A percentile compares a stretch with the other conserved stretches of the same genome.
Evolutionary conservation across 2,329 filamentous ascomycete genomes (phyloP).

Genomic region (Ceratocystis alfenasii): DNA sequence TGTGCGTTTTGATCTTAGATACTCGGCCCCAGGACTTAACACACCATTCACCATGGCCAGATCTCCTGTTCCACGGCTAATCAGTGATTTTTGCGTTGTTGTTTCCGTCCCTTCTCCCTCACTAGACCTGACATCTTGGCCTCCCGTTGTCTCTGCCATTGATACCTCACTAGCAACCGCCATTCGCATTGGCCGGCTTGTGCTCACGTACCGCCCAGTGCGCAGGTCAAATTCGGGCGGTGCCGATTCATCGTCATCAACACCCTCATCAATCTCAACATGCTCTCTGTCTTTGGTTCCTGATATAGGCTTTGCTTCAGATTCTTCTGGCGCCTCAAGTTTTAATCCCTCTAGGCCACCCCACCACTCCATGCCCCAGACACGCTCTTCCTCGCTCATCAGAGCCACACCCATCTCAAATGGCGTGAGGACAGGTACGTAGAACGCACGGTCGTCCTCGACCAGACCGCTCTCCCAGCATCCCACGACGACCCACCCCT

Average conservation of each 20-base stretch:
- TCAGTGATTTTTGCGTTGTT: slow-evolving; percentile 34
- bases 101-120: not conserved
- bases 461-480: slow-evolving; percentile 96
- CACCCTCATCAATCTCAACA: slow-evolving; percentile 33
- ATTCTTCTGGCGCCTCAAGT: slow-evolving; percentile 18
- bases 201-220: slow-evolving; percentile 70
- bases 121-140: slow-evolving; percentile 20
- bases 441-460: slow-evolving; percentile 72
- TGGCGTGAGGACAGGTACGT: slow-evolving; percentile 81
- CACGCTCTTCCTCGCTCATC: slow-evolving; percentile 57
- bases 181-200: slow-evolving; percentile 59
- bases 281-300: slow-evolving; percentile 24
- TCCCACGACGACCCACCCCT: slow-evolving; percentile 92
- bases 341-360: slow-evolving; percentile 64
- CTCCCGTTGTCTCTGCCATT: slow-evolving; percentile 25
- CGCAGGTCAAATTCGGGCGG: slow-evolving; percentile 86
- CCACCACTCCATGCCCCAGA: slow-evolving; percentile 84
- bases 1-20: slow-evolving; percentile 64
- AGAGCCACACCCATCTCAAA: slow-evolving; percentile 79
- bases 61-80: slow-evolving; percentile 51
- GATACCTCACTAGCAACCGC: not conserved
- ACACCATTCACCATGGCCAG: slow-evolving; percentile 72
- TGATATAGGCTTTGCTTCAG: slow-evolving; percentile 24
- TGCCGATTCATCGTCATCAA: slow-evolving; percentile 58
- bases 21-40: slow-evolving; percentile 85